Conservation (phyloP, 2,329 filamentous ascomycete genomes). For the Colletotrichum gigasporum region DNA sequence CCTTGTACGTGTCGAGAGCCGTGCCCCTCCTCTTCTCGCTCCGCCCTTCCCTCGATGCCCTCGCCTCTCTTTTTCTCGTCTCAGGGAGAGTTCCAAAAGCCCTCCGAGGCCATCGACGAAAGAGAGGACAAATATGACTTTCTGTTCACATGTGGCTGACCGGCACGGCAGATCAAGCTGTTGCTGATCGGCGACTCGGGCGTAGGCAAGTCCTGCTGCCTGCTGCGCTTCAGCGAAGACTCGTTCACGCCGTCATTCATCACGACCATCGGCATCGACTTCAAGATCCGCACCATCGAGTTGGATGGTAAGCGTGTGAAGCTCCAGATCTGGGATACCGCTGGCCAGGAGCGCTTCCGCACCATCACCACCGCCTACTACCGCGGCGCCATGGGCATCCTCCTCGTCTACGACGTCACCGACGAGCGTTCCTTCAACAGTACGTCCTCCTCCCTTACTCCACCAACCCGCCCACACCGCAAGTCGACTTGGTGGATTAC, state of each 20-base stretch:
- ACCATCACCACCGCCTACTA: slow-evolving; percentile 99
- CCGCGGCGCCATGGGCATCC: slow-evolving; percentile 96
- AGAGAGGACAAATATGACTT: slow-evolving; percentile 29
- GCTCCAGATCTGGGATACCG: slow-evolving; percentile 99
- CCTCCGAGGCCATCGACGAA: not conserved
- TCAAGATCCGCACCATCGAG: slow-evolving; percentile 99
- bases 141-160: slow-evolving; percentile 32
- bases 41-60: not conserved
- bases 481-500: not conserved
- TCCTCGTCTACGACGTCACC: slow-evolving; percentile 98
- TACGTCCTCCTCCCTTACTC: slow-evolving; percentile 54
- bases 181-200: slow-evolving; percentile 96
- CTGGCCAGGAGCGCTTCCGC: slow-evolving; percentile 96
- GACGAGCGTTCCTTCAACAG: slow-evolving; percentile 96
- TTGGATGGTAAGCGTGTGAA: slow-evolving; percentile 98
- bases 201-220: slow-evolving; percentile 96
- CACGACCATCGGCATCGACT: slow-evolving; percentile 99
- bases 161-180: slow-evolving; percentile 81
- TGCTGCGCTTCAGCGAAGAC: slow-evolving; percentile 96
- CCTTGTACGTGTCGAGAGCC: slow-evolving; percentile 71
- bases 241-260: slow-evolving; percentile 98
- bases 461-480: not conserved
- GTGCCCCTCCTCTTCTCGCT: slow-evolving; percentile 32
- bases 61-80: not conserved
- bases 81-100: not conserved